Conservation (phyloP, 192 early-diverging fungal genomes). For the Powellomyces hirtus region DNA sequence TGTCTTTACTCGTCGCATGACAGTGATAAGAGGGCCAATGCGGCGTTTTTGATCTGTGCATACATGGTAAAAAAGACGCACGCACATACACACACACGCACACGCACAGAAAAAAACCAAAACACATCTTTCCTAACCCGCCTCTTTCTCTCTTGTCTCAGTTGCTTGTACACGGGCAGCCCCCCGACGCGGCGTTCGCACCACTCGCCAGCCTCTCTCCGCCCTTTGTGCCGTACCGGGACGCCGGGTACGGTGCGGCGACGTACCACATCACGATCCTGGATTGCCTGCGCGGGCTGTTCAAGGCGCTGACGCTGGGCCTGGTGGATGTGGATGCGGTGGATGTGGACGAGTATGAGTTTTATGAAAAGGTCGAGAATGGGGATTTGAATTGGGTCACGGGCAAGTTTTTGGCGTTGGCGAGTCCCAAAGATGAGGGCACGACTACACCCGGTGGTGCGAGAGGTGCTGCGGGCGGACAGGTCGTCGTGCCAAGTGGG, state of each 20-base stretch:
- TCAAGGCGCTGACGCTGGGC: constrained; percentile 56
- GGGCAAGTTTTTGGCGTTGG: constrained; percentile 69
- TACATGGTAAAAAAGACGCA: constrained; percentile 66
- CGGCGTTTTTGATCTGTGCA: constrained; percentile 62
- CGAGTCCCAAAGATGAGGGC: constrained; percentile 57
- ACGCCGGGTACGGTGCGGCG: constrained; percentile 67
- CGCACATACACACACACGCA: no score
- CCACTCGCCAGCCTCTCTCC: constrained; percentile 50
- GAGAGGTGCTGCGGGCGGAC: neutral
- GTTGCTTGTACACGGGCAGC: constrained; percentile 56
- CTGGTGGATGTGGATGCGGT: constrained; percentile 59
- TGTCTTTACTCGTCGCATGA: constrained; percentile 56
- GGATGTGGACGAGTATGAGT: constrained; percentile 69
- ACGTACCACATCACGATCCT: constrained; percentile 65
- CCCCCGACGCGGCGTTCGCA: constrained; percentile 61
- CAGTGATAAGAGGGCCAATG: constrained; percentile 63
- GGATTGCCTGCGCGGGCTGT: constrained; percentile 65
- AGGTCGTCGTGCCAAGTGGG: neutral
- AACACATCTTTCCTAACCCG: no score
- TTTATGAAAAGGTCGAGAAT: constrained; percentile 66
- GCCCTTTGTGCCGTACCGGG: constrained; percentile 64
- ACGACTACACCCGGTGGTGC: neutral
- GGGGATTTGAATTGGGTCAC: constrained; percentile 77
- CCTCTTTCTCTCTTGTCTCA: no score
- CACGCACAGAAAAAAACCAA: no score